Evolutionary conservation across 2,329 filamentous ascomycete genomes (phyloP).

Genomic region (Calonectria honghensis): DNA sequence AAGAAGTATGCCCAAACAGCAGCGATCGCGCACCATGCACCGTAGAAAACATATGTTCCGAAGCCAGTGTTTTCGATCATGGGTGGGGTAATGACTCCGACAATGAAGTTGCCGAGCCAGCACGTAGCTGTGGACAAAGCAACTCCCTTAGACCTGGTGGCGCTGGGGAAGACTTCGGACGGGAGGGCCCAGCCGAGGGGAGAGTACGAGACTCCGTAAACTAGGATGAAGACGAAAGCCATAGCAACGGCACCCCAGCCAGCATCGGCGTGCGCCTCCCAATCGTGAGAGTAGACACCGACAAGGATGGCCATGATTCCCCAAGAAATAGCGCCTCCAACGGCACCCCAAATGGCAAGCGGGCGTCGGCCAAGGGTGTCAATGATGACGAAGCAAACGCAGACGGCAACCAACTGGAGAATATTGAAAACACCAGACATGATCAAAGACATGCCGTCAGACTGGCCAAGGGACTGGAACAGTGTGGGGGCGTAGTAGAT

Average conservation of each 20-base stretch:
- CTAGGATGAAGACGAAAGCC: constrained; percentile 42
- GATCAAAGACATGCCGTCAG: constrained; percentile 58
- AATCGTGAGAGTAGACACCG: constrained; percentile 68
- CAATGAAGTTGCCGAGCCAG: constrained; percentile 60
- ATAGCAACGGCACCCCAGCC: constrained; percentile 73
- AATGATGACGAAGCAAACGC: constrained; percentile 55
- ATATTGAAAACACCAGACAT: constrained; percentile 65
- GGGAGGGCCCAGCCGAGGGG: constrained; percentile 66
- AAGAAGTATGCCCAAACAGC: constrained; percentile 7
- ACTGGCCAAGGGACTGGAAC: constrained; percentile 37
- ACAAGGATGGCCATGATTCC: constrained; percentile 72
- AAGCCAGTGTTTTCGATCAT: constrained; percentile 60
- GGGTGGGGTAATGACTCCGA: constrained; percentile 30
- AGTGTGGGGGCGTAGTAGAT: constrained; percentile 70
- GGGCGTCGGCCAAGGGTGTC: constrained; percentile 67
- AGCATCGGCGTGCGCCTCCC: constrained; percentile 66
- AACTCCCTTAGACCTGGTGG: constrained; percentile 62
- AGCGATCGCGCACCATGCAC: neutral
- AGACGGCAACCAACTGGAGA: constrained; percentile 63
- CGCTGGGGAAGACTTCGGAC: constrained; percentile 63
- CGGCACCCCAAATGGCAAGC: constrained; percentile 66
- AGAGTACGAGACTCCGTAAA: constrained; percentile 59
- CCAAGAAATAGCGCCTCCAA: constrained; percentile 70
- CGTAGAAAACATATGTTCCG: constrained; percentile 56
- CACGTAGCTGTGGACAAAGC: constrained; percentile 61